Percentiles rank a stretch among this genome's conserved stretches.
Evolutionary conservation across 192 early-diverging fungal genomes (phyloP).

Genomic region (Coemansia sp.): DNA sequence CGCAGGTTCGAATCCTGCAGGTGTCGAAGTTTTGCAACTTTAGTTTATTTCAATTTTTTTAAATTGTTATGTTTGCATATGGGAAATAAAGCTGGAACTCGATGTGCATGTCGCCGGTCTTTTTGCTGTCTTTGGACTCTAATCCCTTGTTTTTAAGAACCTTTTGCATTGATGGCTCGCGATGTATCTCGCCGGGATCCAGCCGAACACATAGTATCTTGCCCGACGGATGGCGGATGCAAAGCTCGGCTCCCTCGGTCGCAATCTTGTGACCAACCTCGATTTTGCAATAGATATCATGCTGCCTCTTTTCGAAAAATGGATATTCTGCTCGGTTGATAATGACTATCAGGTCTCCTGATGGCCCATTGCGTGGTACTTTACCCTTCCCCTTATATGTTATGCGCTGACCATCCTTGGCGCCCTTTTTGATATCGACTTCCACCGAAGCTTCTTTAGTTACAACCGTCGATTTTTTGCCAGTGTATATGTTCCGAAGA

Average conservation of each 20-base stretch:
- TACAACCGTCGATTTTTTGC: conserved; percentile 22
- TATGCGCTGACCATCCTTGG: conserved; percentile 22
- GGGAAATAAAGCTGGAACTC: conserved; percentile 19
- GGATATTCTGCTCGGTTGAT: conserved; percentile 30
- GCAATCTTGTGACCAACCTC: conserved; percentile 25
- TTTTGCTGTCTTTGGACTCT: not conserved
- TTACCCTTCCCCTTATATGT: conserved; percentile 22
- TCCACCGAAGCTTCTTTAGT: conserved; percentile 21
- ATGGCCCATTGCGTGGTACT: not conserved
- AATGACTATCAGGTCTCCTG: conserved; percentile 30
- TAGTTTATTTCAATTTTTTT: conserved; percentile 5
- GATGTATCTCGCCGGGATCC: conserved; percentile 15
- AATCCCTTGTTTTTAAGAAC: conserved; percentile 16
- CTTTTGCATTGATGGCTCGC: conserved; percentile 13
- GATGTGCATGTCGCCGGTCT: conserved; percentile 19
- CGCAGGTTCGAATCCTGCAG: conserved; percentile 16
- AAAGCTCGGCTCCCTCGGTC: conserved; percentile 19
- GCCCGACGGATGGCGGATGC: conserved; percentile 23
- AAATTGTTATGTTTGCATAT: conserved; percentile 9
- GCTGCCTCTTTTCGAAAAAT: conserved; percentile 8
- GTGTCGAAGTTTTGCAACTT: conserved; percentile 5
- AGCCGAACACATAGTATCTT: conserved; percentile 16
- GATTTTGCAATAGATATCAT: conserved; percentile 18
- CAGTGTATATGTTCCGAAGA: conserved; percentile 21
- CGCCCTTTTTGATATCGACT: conserved; percentile 17